These are phyloP conservation scores for Barnettozyma populi DNA, from an alignment of 805 yeast species.

Conservation along the genomic window DNA sequence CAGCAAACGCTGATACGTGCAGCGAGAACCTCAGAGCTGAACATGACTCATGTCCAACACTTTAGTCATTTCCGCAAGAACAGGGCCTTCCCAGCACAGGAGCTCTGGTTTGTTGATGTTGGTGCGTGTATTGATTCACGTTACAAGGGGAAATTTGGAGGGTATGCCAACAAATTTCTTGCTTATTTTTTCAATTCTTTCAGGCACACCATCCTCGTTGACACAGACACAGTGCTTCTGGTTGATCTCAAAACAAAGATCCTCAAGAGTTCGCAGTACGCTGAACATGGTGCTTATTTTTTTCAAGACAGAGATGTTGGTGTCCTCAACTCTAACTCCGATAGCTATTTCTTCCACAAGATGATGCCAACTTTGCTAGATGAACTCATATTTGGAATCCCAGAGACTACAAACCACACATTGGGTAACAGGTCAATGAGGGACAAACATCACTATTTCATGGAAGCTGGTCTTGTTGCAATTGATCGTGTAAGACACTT, in stretches of 20 bases:
- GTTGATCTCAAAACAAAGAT: slow-evolving; percentile 33
- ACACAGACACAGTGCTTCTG: slow-evolving; percentile 45
- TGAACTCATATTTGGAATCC: slow-evolving; percentile 30
- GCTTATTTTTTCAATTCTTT: slow-evolving; percentile 46
- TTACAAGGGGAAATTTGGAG: slow-evolving; percentile 25
- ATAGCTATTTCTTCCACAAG: slow-evolving; percentile 36
- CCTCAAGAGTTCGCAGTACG: slow-evolving; percentile 29
- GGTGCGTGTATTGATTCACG: slow-evolving; percentile 17
- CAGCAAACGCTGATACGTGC: slow-evolving; percentile 29
- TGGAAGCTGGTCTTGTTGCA: slow-evolving; percentile 42
- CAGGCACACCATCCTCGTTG: slow-evolving; percentile 43
- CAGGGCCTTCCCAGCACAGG: slow-evolving; percentile 27
- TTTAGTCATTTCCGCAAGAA: slow-evolving; percentile 2
- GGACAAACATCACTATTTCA: slow-evolving; percentile 32
- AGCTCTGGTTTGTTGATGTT: slow-evolving; percentile 38
- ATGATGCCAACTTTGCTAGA: slow-evolving; percentile 39
- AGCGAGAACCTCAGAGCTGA: slow-evolving; percentile 23
- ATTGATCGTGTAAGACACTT: slow-evolving; percentile 46
- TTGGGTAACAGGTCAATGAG: slow-evolving; percentile 34
- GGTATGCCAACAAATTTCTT: slow-evolving; percentile 41
- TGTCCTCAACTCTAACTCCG: slow-evolving; percentile 21
- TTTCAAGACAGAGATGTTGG: slow-evolving; percentile 41
- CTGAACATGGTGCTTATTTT: slow-evolving; percentile 33
- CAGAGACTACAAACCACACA: slow-evolving; percentile 32
- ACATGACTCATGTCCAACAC: slow-evolving; percentile 13